A percentile compares a stretch with the other conserved stretches of the same genome.
phyloP scores from a whole-genome alignment of 257 asterid genomes.

The Scutellaria barbata region DNA sequence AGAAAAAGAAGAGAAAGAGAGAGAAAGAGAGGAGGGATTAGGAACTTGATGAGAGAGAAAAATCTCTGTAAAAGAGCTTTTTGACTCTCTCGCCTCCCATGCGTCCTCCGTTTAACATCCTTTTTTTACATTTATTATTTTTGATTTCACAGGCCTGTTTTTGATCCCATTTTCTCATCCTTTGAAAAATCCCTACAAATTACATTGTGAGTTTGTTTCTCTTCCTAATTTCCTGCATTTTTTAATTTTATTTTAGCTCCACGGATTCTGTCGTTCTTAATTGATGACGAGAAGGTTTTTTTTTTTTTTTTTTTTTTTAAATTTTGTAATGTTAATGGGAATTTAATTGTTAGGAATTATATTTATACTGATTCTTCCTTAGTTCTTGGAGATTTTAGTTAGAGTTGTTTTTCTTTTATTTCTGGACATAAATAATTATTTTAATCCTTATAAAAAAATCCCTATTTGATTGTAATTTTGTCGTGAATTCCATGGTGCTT shows the following conservation, averaged over 20 bases:
- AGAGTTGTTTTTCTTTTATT: no score
- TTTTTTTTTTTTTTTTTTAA: no score
- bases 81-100: conserved; percentile 48
- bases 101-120: conserved; percentile 30
- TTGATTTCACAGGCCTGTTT: conserved; percentile 20
- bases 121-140: conserved; percentile 1
- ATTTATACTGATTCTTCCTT: conserved; percentile 15
- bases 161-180: conserved; percentile 28
- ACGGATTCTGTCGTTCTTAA: neutral
- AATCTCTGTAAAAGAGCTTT: conserved; percentile 52
- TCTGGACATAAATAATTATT: neutral
- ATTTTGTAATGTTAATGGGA: neutral
- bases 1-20: neutral
- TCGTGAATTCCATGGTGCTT: neutral
- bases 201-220: conserved; percentile 20
- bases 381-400: conserved; percentile 32
- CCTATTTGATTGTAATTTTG: neutral
- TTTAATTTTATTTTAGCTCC: neutral
- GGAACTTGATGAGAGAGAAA: conserved; percentile 44
- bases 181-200: conserved; percentile 15
- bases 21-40: conserved; percentile 26
- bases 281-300: conserved; percentile 1
- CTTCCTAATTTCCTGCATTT: conserved; percentile 22
- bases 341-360: neutral
- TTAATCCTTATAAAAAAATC: no score